phyloP scores from a whole-genome alignment of 2,329 filamentous ascomycete genomes.

The Thielaviopsis cerberus region DNA sequence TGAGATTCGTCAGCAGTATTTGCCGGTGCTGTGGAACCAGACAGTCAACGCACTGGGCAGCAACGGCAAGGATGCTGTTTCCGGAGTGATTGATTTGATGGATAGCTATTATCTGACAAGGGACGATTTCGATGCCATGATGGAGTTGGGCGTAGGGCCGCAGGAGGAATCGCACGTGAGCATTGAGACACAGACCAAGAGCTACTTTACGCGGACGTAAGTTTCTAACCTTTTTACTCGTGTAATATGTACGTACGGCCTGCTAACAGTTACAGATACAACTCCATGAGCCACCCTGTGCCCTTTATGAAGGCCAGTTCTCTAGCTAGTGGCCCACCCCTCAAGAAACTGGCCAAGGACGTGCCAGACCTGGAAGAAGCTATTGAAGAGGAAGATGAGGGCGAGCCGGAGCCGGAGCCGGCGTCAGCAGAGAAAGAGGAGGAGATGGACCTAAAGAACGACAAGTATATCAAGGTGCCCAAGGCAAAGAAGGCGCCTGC shows the following conservation, averaged over 20 bases:
- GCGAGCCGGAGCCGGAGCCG: conserved; percentile 36
- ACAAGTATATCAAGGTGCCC: conserved; percentile 88
- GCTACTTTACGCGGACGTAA: conserved; percentile 74
- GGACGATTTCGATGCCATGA: conserved; percentile 83
- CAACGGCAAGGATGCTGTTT: conserved; percentile 67
- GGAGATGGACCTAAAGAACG: conserved; percentile 70
- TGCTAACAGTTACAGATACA: conserved; percentile 43
- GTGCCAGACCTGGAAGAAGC: conserved; percentile 91
- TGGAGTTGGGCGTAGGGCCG: conserved; percentile 75
- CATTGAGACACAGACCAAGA: conserved; percentile 71
- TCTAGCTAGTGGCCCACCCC: conserved; percentile 39
- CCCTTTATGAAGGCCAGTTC: conserved; percentile 90
- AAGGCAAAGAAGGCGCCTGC: conserved; percentile 44
- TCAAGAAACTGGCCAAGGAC: conserved; percentile 53
- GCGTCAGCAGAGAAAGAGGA: conserved; percentile 55
- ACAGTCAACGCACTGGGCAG: conserved; percentile 54
- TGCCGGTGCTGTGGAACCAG: conserved; percentile 72
- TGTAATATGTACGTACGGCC: neutral
- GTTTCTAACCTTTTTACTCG: conserved; percentile 20
- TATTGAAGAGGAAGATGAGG: conserved; percentile 75
- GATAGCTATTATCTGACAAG: conserved; percentile 89
- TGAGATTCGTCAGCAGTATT: conserved; percentile 84
- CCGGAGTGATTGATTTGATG: conserved; percentile 82
- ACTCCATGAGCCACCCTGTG: conserved; percentile 66
- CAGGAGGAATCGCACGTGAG: conserved; percentile 59